phyloP scores from a whole-genome alignment of 1,284 basidiomycete genomes.

The Pseudozyma tsukubaensis region DNA sequence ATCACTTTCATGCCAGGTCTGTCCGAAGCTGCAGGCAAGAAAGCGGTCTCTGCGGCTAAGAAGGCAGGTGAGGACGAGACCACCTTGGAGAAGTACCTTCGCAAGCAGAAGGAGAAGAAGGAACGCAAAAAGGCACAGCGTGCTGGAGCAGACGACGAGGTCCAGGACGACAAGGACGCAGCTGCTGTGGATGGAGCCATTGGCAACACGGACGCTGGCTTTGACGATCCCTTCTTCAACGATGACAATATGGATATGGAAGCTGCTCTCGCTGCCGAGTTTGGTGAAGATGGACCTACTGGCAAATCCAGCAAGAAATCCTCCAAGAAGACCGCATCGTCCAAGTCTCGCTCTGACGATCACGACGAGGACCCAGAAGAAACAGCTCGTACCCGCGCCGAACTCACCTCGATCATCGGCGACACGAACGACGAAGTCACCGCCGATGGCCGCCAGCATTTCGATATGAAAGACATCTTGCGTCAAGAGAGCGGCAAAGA shows the following conservation, averaged over 20 bases:
- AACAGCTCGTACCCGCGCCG: slow-evolving; percentile 22
- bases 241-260: slow-evolving; percentile 64
- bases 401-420: slow-evolving; percentile 50
- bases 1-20: slow-evolving; percentile 67
- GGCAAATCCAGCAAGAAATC: slow-evolving; percentile 29
- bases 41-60: slow-evolving; percentile 28
- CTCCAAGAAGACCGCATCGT: slow-evolving; percentile 9
- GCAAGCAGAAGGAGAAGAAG: slow-evolving; percentile 67
- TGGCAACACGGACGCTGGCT: slow-evolving; percentile 33
- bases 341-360: neutral
- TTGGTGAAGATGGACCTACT: slow-evolving; percentile 68
- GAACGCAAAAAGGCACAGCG: slow-evolving; percentile 53
- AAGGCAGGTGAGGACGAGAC: slow-evolving; percentile 58
- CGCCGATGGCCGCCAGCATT: slow-evolving; percentile 74
- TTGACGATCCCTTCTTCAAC: slow-evolving; percentile 75
- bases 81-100: slow-evolving; percentile 65
- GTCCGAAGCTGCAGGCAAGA: slow-evolving; percentile 55
- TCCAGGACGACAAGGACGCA: slow-evolving; percentile 12
- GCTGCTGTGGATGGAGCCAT: slow-evolving; percentile 20
- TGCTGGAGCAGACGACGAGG: slow-evolving; percentile 16
- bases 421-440: slow-evolving; percentile 53
- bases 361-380: slow-evolving; percentile 29
- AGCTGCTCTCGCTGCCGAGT: slow-evolving; percentile 68
- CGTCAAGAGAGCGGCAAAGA: slow-evolving; percentile 79
- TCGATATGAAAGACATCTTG: slow-evolving; percentile 89